Evolutionary conservation across 1,284 basidiomycete species (phyloP).

Genomic region (Rhodotorula sp.): DNA sequence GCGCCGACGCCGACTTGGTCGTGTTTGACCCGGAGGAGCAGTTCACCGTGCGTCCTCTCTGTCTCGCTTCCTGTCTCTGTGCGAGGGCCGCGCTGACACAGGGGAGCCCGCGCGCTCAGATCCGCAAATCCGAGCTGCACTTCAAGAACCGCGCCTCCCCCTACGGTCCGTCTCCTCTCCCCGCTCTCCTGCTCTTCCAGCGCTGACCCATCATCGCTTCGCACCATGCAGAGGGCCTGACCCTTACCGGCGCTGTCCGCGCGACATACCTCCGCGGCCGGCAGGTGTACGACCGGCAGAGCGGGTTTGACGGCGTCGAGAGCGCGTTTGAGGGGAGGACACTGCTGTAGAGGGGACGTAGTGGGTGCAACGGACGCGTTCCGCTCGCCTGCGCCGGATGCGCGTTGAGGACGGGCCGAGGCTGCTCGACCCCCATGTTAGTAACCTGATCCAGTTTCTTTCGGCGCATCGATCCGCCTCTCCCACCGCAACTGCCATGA

Average conservation of each 20-base stretch:
- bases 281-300: conserved; percentile 62
- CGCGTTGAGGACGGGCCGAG: too few relatives aligned
- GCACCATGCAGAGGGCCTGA: conserved; percentile 58
- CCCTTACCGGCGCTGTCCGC: conserved; percentile 68
- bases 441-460: too few relatives aligned
- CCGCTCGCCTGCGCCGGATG: too few relatives aligned
- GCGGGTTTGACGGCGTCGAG: conserved; percentile 22
- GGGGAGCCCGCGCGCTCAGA: conserved; percentile 54
- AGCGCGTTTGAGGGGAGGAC: conserved; percentile 15
- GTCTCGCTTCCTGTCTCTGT: not conserved
- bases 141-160: conserved; percentile 94
- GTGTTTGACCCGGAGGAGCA: conserved; percentile 74
- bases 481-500: too few relatives aligned
- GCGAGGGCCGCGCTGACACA: not conserved
- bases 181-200: too few relatives aligned
- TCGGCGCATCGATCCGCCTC: too few relatives aligned
- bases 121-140: conserved; percentile 68
- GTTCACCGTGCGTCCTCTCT: conserved; percentile 56
- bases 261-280: conserved; percentile 74
- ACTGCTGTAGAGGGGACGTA: conserved; percentile 27
- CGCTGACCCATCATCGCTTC: not conserved
- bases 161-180: conserved; percentile 56
- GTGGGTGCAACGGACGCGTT: too few relatives aligned
- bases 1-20: conserved; percentile 79
- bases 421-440: too few relatives aligned